phyloP scores from a whole-genome alignment of 2,329 filamentous ascomycete species.

The Trichoderma atrobrunneum region DNA sequence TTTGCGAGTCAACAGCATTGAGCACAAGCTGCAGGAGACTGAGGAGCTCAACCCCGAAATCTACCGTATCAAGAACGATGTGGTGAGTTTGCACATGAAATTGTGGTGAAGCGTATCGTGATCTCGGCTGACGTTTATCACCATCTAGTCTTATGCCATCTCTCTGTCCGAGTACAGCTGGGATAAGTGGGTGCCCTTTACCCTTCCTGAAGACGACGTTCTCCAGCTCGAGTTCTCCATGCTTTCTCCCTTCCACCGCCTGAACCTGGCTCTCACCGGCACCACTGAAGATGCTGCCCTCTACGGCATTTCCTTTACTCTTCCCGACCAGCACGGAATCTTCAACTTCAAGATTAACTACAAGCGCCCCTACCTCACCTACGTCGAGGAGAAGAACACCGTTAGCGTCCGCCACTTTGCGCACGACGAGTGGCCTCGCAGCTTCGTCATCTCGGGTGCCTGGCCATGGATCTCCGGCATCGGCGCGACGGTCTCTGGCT shows the following conservation, averaged over 20 bases:
- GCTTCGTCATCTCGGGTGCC: conserved; percentile 82
- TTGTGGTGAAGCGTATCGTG: background rate
- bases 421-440: conserved; percentile 93
- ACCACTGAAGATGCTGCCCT: conserved; percentile 66
- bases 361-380: conserved; percentile 87
- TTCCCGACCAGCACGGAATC: conserved; percentile 97
- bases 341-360: conserved; percentile 99
- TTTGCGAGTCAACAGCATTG: conserved; percentile 75
- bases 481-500: conserved; percentile 77
- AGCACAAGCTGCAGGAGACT: conserved; percentile 64
- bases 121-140: background rate
- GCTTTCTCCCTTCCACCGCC: conserved; percentile 94
- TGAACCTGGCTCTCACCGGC: conserved; percentile 61
- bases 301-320: conserved; percentile 72
- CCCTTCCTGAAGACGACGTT: conserved; percentile 64
- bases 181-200: conserved; percentile 73
- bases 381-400: conserved; percentile 88
- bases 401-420: conserved; percentile 95
- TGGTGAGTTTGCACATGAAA: conserved; percentile 60
- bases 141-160: conserved; percentile 71
- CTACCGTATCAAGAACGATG: conserved; percentile 95
- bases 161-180: conserved; percentile 82
- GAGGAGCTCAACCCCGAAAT: conserved; percentile 76
- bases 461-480: conserved; percentile 96
- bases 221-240: conserved; percentile 97